Percentiles rank a stretch among this genome's conserved stretches.
phyloP scores from a whole-genome alignment of 75 land plant species.

The Sequoia sempervirens region DNA sequence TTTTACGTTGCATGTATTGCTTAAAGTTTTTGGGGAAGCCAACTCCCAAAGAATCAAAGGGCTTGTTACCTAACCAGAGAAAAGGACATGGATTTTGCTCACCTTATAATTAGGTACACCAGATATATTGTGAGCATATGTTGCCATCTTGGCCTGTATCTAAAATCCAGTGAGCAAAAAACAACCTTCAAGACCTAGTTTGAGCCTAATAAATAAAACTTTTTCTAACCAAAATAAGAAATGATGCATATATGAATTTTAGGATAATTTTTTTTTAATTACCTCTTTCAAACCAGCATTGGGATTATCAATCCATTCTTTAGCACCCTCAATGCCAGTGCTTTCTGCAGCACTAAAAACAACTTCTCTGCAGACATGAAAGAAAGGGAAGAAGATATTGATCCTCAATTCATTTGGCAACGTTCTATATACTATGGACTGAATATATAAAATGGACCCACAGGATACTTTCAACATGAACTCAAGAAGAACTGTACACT shows the following conservation, averaged over 20 bases:
- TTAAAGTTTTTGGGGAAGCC: no score
- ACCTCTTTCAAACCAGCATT: conserved; percentile 28
- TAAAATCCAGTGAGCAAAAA: not conserved
- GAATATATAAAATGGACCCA: not conserved
- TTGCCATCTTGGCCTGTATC: conserved; percentile 12
- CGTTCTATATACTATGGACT: not conserved
- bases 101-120: conserved; percentile 37
- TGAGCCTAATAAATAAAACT: not conserved
- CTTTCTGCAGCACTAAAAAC: conserved; percentile 22
- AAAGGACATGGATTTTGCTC: not conserved
- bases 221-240: not conserved
- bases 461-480: not conserved
- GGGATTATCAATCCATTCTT: conserved; percentile 19
- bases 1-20: no score
- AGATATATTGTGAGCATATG: conserved; percentile 20
- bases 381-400: not conserved
- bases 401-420: not conserved
- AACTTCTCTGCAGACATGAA: conserved; percentile 11
- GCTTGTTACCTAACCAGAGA: not conserved
- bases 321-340: conserved; percentile 16
- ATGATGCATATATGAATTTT: not conserved
- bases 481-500: no score
- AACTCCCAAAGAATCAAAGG: not conserved
- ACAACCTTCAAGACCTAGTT: not conserved
- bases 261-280: not conserved